Percentiles rank a stretch among this genome's conserved stretches.
Conservation (phyloP, 495 filamentous ascomycete species). For the Neurospora sp. region DNA sequence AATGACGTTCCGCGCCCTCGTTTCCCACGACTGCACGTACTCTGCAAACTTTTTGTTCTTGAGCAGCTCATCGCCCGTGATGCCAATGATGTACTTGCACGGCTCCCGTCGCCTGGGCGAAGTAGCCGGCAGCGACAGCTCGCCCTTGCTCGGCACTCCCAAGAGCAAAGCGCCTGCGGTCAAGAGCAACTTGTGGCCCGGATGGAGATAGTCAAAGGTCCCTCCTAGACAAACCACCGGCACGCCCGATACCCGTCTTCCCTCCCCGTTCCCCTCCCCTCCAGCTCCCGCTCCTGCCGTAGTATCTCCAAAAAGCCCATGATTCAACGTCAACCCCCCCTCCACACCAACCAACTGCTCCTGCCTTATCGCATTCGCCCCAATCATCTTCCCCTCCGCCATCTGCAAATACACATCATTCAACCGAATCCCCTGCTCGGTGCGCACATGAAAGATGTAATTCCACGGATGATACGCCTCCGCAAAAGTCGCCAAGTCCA, state of each 20-base stretch:
- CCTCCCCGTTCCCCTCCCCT: background rate
- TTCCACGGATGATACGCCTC: constrained; percentile 56
- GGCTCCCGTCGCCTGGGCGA: constrained; percentile 1
- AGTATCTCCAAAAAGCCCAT: too few relatives aligned
- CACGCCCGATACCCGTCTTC: background rate
- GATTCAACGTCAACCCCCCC: constrained; percentile 35
- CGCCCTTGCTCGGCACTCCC: constrained; percentile 34
- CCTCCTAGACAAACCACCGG: constrained; percentile 69
- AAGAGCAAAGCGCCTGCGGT: constrained; percentile 72
- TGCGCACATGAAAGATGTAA: constrained; percentile 54
- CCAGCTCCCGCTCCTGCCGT: too few relatives aligned
- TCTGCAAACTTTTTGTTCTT: constrained; percentile 81
- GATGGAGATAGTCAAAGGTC: constrained; percentile 93
- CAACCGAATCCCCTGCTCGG: constrained; percentile 41
- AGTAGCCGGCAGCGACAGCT: constrained; percentile 2
- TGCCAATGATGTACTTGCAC: constrained; percentile 63
- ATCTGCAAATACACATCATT: constrained; percentile 32
- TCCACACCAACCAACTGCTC: constrained; percentile 34
- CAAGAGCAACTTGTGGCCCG: constrained; percentile 89
- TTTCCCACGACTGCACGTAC: constrained; percentile 65
- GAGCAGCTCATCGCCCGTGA: constrained; percentile 77
- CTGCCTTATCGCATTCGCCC: constrained; percentile 30
- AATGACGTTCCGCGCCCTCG: constrained; percentile 55
- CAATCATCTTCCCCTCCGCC: constrained; percentile 32
- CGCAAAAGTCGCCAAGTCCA: constrained; percentile 57